phyloP scores from a whole-genome alignment of 1,284 basidiomycete genomes.

The Flammula alnicola region DNA sequence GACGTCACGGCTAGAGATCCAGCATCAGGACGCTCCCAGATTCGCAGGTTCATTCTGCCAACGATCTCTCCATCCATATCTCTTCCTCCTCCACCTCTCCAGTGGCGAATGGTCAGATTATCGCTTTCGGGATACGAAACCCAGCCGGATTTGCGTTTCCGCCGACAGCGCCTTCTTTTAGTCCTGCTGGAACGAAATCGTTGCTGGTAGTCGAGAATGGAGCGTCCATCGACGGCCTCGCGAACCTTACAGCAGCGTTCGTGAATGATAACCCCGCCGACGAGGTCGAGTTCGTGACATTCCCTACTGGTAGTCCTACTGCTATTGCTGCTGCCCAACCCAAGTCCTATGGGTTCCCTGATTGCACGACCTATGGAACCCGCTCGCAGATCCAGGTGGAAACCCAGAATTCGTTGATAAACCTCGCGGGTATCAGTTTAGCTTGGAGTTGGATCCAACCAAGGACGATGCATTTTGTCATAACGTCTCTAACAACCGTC shows the following conservation, averaged over 20 bases:
- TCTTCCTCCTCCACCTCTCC: constrained; percentile 18
- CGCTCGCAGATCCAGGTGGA: constrained; percentile 37
- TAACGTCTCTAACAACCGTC: constrained; percentile 35
- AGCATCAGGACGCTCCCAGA: constrained; percentile 44
- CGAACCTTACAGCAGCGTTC: constrained; percentile 39
- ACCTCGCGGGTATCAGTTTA: constrained; percentile 39
- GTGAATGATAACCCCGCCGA: constrained; percentile 51
- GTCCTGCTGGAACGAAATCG: constrained; percentile 12
- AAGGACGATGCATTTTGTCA: constrained; percentile 38
- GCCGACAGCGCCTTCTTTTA: constrained; percentile 8
- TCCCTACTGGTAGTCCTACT: constrained; percentile 14
- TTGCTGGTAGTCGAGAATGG: constrained; percentile 48
- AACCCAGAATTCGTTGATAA: constrained; percentile 36
- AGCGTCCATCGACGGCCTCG: constrained; percentile 43
- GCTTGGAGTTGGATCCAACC: constrained; percentile 33
- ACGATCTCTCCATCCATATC: not conserved
- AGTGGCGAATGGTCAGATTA: constrained; percentile 36
- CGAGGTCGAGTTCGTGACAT: constrained; percentile 37
- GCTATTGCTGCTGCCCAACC: constrained; percentile 6
- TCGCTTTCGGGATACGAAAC: constrained; percentile 49
- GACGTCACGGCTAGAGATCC: constrained; percentile 45
- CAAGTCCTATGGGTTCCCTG: constrained; percentile 41
- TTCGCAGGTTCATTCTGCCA: constrained; percentile 34
- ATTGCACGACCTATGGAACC: constrained; percentile 45
- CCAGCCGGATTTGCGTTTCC: constrained; percentile 45